Evolutionary conservation across 192 early-diverging fungal genomes (phyloP).

Genomic region (Funneliformis mosseae): DNA sequence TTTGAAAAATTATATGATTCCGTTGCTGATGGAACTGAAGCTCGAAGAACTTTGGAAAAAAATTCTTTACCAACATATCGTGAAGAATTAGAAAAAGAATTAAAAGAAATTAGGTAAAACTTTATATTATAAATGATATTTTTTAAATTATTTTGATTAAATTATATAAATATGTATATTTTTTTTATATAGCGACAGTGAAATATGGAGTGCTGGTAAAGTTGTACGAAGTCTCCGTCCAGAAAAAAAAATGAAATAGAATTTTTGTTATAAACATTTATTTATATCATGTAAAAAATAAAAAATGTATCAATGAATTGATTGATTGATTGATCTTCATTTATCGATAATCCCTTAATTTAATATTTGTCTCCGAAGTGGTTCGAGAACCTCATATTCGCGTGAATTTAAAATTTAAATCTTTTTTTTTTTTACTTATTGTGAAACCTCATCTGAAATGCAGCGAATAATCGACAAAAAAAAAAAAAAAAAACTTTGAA

Average conservation of each 20-base stretch:
- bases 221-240: slow-evolving; percentile 88
- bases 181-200: slow-evolving; percentile 52
- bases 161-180: too few relatives aligned
- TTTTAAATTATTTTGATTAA: background rate
- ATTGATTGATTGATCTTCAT: too few relatives aligned
- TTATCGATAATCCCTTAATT: too few relatives aligned
- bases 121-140: background rate
- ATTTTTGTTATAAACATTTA: too few relatives aligned
- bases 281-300: background rate
- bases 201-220: slow-evolving; percentile 92
- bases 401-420: too few relatives aligned
- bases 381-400: too few relatives aligned
- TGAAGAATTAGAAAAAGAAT: slow-evolving; percentile 87
- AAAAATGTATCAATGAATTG: background rate
- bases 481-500: too few relatives aligned
- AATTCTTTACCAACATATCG: slow-evolving; percentile 93
- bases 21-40: slow-evolving; percentile 88
- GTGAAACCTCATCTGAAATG: too few relatives aligned
- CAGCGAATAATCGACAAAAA: too few relatives aligned
- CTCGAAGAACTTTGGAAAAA: slow-evolving; percentile 79
- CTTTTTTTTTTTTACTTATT: too few relatives aligned
- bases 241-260: slow-evolving; percentile 56
- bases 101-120: slow-evolving; percentile 75
- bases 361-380: too few relatives aligned
- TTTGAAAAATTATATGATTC: slow-evolving; percentile 88